Conservation (phyloP, 768 basidiomycete species). For the Termitomyces sp. region DNA sequence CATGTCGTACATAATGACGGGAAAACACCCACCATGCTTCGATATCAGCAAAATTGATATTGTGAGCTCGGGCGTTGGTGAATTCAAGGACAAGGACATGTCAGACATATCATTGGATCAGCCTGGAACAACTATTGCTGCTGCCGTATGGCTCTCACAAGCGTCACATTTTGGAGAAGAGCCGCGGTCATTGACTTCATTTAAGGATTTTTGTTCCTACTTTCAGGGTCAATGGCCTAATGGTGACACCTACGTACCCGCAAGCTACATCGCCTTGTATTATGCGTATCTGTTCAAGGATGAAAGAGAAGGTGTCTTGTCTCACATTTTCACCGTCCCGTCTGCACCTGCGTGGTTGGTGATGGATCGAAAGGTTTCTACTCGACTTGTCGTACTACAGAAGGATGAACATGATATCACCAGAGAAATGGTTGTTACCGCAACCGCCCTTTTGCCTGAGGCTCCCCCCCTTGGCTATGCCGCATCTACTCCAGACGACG, state of each 20-base stretch:
- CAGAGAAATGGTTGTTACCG: neutral
- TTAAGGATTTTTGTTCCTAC: neutral
- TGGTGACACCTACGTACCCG: neutral
- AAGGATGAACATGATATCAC: neutral
- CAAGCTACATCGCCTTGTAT: constrained; percentile 1
- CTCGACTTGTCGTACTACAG: neutral
- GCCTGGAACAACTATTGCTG: neutral
- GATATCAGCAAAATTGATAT: neutral
- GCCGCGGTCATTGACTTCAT: neutral
- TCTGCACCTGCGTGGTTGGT: neutral
- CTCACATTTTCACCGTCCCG: neutral
- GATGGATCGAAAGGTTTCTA: neutral
- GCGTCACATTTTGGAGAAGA: neutral
- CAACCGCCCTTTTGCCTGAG: neutral
- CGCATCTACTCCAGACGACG: neutral
- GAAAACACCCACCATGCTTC: neutral
- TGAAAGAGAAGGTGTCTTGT: neutral
- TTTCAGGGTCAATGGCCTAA: neutral
- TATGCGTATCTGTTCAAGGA: neutral
- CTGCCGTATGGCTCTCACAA: constrained; percentile 1
- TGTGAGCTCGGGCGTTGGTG: neutral
- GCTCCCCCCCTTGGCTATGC: neutral
- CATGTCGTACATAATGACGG: constrained; percentile 1
- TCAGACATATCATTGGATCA: constrained; percentile 1
- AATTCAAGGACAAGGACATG: constrained; percentile 1